phyloP scores from a whole-genome alignment of 108 stramenopile genomes.

The Schizochytrium sp. region DNA sequence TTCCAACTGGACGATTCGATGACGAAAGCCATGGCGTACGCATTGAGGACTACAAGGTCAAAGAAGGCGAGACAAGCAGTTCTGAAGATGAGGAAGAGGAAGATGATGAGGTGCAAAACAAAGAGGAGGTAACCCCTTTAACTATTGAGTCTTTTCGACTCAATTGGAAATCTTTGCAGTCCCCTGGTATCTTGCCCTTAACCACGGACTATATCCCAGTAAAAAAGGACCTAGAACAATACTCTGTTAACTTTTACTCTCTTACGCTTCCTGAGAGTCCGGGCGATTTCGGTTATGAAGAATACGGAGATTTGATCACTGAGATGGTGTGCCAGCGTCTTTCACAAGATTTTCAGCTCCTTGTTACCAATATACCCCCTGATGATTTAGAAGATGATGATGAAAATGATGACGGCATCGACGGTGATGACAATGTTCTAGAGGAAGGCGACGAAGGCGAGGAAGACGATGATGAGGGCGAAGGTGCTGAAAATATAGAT shows the following conservation, averaged over 20 bases:
- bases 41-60: conserved; percentile 62
- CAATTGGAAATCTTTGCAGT: conserved; percentile 94
- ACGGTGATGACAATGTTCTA: too few relatives aligned
- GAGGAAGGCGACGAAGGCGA: background rate
- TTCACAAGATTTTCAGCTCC: conserved; percentile 84
- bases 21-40: conserved; percentile 49
- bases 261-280: conserved; percentile 82
- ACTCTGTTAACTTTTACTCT: conserved; percentile 68
- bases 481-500: background rate
- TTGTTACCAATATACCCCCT: conserved; percentile 75
- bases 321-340: conserved; percentile 90
- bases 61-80: conserved; percentile 58
- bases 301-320: conserved; percentile 83
- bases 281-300: conserved; percentile 81
- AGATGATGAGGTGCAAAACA: conserved; percentile 47
- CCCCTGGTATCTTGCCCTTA: conserved; percentile 94
- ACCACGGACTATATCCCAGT: conserved; percentile 95
- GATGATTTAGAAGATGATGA: conserved; percentile 49
- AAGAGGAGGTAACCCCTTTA: conserved; percentile 78
- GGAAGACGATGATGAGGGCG: background rate
- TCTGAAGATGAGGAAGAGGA: conserved; percentile 51
- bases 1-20: conserved; percentile 82
- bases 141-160: conserved; percentile 82
- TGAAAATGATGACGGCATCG: background rate
- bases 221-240: conserved; percentile 78